Base-by-base conservation (phyloP, 345 rosid genomes). In the Eucalyptus marginata region DNA sequence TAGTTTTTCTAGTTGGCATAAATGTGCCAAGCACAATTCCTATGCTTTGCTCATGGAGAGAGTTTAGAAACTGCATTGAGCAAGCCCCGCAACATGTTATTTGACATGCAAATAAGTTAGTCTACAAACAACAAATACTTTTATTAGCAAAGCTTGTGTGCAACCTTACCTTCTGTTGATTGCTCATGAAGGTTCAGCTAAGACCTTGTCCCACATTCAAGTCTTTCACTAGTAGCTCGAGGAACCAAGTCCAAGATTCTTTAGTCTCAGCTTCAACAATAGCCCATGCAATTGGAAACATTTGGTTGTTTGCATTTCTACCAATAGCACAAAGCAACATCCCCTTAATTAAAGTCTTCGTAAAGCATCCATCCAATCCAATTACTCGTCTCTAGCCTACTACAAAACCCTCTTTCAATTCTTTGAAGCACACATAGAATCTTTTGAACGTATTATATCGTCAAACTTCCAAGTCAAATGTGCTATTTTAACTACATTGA, bases 21-120 rank as follows among this genome's bases (percentile, higher is more conserved):
- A 58, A 17, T 52, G 22, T 52, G 24, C 2, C 2, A 2, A 52
- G 56, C 56, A 52, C 24, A 52, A 52, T 52, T 52, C 4, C 56
- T 52, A 52, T 52, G 24, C 56, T 52, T 0, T 52, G 1, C 56
- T 52, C 24, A 17, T 52, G 56, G 24, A 18, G 56, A 52, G 56
- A 7, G 56, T 52, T 51, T 52, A 52, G 24, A 52, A 17, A 52
- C 0, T 52, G 24, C 24, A 52, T 52, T 52, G 56, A 52, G 56
- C 0, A 52, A 4, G 2, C 24, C 9, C 1, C 3, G 9, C 56
- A 52, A 52, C 24, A 17, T 1, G 0, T 52, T 52, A 3, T 52
- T 52, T 52, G 0, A 52, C 56, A 18, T 52, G 56, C 24, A 52
- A 18, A 52, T 52, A 52, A 52, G 54, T 52, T 52, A 52, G 24